Percentiles rank a stretch among this genome's conserved stretches.
These are phyloP conservation scores for Anisogramma anomala DNA, from an alignment of 2,329 filamentous ascomycete genomes.

Conservation along the genomic window DNA sequence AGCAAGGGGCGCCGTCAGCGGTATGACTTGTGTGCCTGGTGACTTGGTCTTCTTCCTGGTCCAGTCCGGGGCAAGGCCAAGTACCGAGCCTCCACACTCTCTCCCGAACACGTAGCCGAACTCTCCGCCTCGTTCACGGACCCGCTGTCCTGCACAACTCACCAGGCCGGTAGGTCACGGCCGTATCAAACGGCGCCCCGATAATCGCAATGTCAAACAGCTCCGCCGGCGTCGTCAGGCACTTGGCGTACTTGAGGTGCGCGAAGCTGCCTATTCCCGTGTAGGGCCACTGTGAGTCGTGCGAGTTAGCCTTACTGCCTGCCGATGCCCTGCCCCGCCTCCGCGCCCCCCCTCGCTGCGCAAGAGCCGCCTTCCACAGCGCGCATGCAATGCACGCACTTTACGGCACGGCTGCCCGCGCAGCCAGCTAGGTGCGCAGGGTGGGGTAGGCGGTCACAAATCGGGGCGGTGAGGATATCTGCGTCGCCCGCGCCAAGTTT, in stretches of 20 bases:
- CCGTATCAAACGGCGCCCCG: constrained; percentile 64
- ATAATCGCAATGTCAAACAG: constrained; percentile 61
- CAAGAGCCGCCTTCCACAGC: neutral
- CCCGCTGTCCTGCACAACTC: constrained; percentile 16
- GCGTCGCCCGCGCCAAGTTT: neutral
- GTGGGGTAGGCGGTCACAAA: neutral
- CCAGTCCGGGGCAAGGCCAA: neutral
- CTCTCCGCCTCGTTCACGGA: too few species aligned
- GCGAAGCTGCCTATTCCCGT: constrained; percentile 66
- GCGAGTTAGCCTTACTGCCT: neutral
- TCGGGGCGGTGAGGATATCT: neutral
- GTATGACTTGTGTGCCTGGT: neutral
- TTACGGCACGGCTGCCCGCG: neutral
- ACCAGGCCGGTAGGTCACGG: constrained; percentile 59
- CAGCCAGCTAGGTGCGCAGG: neutral
- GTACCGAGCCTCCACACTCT: neutral
- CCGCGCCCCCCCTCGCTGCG: too few species aligned
- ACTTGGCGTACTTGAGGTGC: constrained; percentile 57
- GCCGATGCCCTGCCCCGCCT: neutral
- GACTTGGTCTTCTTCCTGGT: neutral
- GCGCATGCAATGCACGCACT: neutral
- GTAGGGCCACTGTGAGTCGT: constrained; percentile 44
- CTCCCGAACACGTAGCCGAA: neutral
- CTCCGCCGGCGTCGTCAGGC: constrained; percentile 52
- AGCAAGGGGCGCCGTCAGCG: neutral